Percentiles rank a stretch among this genome's conserved stretches.
phyloP scores from a whole-genome alignment of 768 basidiomycete genomes.

The Suillus decipiens region DNA sequence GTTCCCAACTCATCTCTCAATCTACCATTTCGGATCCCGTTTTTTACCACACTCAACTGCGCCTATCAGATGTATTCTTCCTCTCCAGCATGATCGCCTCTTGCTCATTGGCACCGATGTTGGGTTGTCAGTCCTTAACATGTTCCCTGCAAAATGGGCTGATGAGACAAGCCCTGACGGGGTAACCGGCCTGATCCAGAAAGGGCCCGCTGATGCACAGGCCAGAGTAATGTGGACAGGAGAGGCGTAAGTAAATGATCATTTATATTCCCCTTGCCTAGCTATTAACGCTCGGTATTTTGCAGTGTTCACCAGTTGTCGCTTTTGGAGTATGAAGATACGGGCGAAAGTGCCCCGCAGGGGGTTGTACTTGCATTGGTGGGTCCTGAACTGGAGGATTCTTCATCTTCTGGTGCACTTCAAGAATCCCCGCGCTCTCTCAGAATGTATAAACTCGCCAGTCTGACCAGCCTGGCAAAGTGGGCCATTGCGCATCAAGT shows the following conservation, averaged over 20 bases:
- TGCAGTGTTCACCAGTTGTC: slow-evolving; percentile 76
- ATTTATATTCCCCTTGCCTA: not conserved
- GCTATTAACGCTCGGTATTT: not conserved
- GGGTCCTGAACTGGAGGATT: slow-evolving; percentile 56
- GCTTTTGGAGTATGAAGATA: slow-evolving; percentile 61
- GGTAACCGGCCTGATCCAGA: slow-evolving; percentile 40
- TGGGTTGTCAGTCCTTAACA: slow-evolving; percentile 80
- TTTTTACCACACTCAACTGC: slow-evolving; percentile 80
- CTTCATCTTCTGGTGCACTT: slow-evolving; percentile 44
- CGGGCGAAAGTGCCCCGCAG: slow-evolving; percentile 60
- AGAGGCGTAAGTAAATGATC: slow-evolving; percentile 57
- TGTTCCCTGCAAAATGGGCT: slow-evolving; percentile 74
- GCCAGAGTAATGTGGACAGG: slow-evolving; percentile 72
- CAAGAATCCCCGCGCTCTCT: slow-evolving; percentile 56
- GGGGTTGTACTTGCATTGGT: slow-evolving; percentile 81
- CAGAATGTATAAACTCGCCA: slow-evolving; percentile 83
- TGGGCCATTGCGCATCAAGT: slow-evolving; percentile 75
- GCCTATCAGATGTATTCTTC: slow-evolving; percentile 75
- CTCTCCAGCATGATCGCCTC: slow-evolving; percentile 61
- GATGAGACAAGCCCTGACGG: slow-evolving; percentile 43
- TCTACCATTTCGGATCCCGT: slow-evolving; percentile 82
- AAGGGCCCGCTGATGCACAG: slow-evolving; percentile 73
- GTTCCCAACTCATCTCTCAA: slow-evolving; percentile 62
- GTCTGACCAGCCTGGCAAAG: slow-evolving; percentile 71
- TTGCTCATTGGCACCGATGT: slow-evolving; percentile 80